Evolutionary conservation across 192 early-diverging fungal genomes (phyloP), one percentile per base, ranked within the genome.

Genomic region (Entrophospora sp.): DNA sequence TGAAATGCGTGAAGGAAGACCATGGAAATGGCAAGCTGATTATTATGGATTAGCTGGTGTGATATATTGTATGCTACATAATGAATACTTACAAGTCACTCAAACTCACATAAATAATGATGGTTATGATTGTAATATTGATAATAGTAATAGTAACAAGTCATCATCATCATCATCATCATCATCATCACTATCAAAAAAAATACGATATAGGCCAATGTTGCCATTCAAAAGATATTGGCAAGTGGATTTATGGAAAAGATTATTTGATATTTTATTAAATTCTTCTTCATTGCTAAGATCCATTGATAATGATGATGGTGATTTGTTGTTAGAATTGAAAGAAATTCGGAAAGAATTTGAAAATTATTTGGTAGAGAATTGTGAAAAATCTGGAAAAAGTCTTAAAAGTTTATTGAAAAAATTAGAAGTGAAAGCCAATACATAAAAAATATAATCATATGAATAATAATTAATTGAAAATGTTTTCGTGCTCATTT

Each of bases 31-130:
- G 57, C 20, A 57, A 18, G 10, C 66, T 2, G 74, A 76, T 40
- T 70, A 72, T 51, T 76, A 70, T 60, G 66, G 65, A 34, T 12
- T 75, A 14, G 73, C 73, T 3, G 53, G 61, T 5, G 40, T 65
- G 1, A 57, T 67, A 37, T 59, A 75, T 56, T 61, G 51, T 46
- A 64, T 75, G 49, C 28, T 75, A n/a, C 69, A 70, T 66, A 49
- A 60, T 13, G 14, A 32, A 24, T 63, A 58, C 25, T 58, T 69
- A 49, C 34, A 58, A 42, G 35, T 53, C 22, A 32, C 46, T 31
- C 44, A 27, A 22, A 31, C 48, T 14, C 1, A 18, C 34, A 27
- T 32, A 12, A 42, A 44, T 8, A 12, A 16, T 7, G 52, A 66
- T 42, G 27, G n/a, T n/a, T n/a, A n/a, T n/a, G n/a, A n/a, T n/a